Evolutionary conservation across 441 rosid genomes (phyloP).

Genomic region (Erodium chrysanthum): DNA sequence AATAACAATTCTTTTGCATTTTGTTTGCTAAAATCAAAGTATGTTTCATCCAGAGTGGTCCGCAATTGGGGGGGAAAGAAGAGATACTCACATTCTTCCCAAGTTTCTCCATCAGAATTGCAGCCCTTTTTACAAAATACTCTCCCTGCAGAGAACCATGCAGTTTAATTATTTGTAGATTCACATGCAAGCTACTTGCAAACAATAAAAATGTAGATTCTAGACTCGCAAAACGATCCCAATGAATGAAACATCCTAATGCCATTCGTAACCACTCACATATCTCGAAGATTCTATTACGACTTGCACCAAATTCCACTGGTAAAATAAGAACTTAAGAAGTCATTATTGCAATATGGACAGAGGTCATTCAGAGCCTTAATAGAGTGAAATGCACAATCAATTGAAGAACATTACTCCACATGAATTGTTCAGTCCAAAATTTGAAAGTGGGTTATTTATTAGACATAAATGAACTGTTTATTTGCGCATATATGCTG

Average conservation of each 20-base stretch:
- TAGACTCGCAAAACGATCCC: background rate
- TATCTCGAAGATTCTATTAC: too few relatives aligned
- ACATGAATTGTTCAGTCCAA: background rate
- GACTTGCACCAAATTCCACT: background rate
- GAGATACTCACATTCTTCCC: slow-evolving; percentile 76
- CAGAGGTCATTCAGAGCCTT: background rate
- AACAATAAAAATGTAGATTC: background rate
- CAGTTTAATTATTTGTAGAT: background rate
- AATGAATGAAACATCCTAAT: background rate
- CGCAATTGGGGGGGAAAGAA: too few relatives aligned
- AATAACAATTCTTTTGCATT: background rate
- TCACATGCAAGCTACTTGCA: background rate
- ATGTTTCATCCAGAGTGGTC: too few relatives aligned
- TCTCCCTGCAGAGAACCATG: slow-evolving; percentile 46
- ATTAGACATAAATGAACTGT: too few relatives aligned
- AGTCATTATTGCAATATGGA: background rate
- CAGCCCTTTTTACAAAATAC: slow-evolving; percentile 96
- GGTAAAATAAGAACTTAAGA: background rate
- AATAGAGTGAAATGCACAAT: background rate
- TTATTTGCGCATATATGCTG: too few relatives aligned
- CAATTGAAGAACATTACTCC: too few relatives aligned
- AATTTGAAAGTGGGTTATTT: too few relatives aligned
- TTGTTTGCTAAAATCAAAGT: background rate
- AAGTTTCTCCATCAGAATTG: slow-evolving; percentile 63
- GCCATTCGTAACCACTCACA: background rate